A percentile compares a stretch with the other conserved stretches of the same genome.
Conservation (phyloP, 1,284 basidiomycete species). For the Moesziomyces globuligerus region DNA sequence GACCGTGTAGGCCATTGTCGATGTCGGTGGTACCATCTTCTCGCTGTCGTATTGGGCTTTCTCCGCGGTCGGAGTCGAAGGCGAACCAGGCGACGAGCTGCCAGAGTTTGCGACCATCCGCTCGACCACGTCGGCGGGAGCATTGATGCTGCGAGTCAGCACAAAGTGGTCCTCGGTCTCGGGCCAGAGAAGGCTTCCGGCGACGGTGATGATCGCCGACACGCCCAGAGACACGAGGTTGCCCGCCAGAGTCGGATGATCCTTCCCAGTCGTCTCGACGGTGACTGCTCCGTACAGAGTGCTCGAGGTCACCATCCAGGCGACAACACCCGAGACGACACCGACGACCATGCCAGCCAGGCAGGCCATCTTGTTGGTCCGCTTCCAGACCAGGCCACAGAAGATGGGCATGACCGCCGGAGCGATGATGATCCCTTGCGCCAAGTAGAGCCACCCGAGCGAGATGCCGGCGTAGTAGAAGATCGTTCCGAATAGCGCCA, state of each 20-base stretch:
- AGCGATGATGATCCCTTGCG: conserved; percentile 85
- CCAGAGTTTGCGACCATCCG: conserved; percentile 24
- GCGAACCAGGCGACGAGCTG: conserved; percentile 5
- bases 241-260: conserved; percentile 77
- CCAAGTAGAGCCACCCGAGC: conserved; percentile 71
- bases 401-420: conserved; percentile 88
- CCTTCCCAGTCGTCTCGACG: conserved; percentile 74
- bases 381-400: conserved; percentile 71
- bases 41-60: conserved; percentile 28
- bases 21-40: conserved; percentile 11
- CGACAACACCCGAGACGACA: conserved; percentile 77
- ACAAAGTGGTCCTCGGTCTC: conserved; percentile 61
- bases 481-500: conserved; percentile 83
- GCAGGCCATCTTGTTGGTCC: conserved; percentile 60
- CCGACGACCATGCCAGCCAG: conserved; percentile 78
- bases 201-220: conserved; percentile 79
- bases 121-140: conserved; percentile 45
- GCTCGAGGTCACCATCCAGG: conserved; percentile 79
- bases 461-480: conserved; percentile 80
- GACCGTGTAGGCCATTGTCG: conserved; percentile 12
- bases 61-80: conserved; percentile 8
- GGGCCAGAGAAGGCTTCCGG: conserved; percentile 60
- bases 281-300: conserved; percentile 84
- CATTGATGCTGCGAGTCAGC: conserved; percentile 61
- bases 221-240: conserved; percentile 86